Conservation (phyloP, 305 asterid species). For the Ilex paraguariensis region DNA sequence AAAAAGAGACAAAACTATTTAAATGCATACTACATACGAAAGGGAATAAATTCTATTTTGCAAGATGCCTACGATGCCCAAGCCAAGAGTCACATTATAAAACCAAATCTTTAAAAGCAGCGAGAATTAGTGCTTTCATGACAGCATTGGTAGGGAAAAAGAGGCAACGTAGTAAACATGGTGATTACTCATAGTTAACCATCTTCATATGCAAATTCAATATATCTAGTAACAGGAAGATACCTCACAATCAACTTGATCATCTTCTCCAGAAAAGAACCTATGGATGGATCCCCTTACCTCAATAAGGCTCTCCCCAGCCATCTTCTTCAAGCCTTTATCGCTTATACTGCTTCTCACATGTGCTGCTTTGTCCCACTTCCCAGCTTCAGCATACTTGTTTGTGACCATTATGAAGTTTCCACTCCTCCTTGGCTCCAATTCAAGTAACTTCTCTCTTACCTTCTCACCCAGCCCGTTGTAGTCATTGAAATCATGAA, state of each 20-base stretch:
- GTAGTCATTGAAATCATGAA: slow-evolving; percentile 49
- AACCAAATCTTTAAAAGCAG: no score
- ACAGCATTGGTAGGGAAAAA: no score
- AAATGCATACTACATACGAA: no score
- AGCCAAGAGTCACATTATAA: neutral
- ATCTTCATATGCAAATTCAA: slow-evolving; percentile 45
- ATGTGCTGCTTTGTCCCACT: slow-evolving; percentile 63
- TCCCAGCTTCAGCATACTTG: slow-evolving; percentile 54
- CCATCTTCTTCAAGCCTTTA: slow-evolving; percentile 50
- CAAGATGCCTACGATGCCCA: no score
- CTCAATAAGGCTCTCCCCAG: slow-evolving; percentile 69
- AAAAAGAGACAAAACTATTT: no score
- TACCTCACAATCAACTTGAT: slow-evolving; percentile 18
- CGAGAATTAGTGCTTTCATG: no score
- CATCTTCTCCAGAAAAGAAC: slow-evolving; percentile 42
- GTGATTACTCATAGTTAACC: slow-evolving; percentile 16
- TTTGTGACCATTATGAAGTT: slow-evolving; percentile 72
- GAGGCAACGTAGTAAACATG: no score
- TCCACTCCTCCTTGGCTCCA: slow-evolving; percentile 74
- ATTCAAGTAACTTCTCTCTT: slow-evolving; percentile 36
- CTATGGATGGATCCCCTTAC: slow-evolving; percentile 40
- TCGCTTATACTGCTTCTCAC: slow-evolving; percentile 46
- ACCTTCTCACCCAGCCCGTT: slow-evolving; percentile 52
- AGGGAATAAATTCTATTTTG: no score
- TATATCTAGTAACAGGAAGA: slow-evolving; percentile 26